Base-by-base conservation (phyloP, 108 stramenopile species). In the Cylindrotheca fusiformis region DNA sequence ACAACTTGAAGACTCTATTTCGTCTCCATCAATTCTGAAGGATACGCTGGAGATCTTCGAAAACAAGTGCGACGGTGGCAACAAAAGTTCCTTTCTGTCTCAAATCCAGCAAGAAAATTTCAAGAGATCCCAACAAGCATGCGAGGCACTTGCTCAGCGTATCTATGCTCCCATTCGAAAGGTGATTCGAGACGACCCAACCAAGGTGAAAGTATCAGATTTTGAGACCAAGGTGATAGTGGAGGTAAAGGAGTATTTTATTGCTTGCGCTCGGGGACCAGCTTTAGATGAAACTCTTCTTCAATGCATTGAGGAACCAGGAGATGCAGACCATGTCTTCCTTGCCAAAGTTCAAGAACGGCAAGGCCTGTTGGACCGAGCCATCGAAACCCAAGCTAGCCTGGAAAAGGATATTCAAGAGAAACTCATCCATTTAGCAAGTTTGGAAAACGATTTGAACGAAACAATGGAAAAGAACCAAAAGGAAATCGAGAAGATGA, bases 241-340 rank as follows among this genome's bases (percentile, higher is more conserved):
- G 17, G 31, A 19, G 31, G 33, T 32, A 23, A 32, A 58, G 6
- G 19, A 29, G 14, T 41, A 10, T 18, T 58, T 58, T 28, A n/a
- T 29, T 41, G 31, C n/a, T 22, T 22, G 31, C 18, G 57, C 31
- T 1, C n/a, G 57, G 21, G 57, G 57, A 32, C 57, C 57, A 20
- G 57, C 57, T 23, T n/a, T 58, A 1, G 31, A 58, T 18, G 31
- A 41, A 21, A 58, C 30, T 6, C 23, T 58, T 23, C 6, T 28
- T 8, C 23, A 3, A 4, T 58, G 19, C 23, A 8, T 58, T 4
- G 8, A 58, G 31, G 57, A 58, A 32, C 57, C 23, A 2, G 30
- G 36, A 2, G 57, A 58, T 21, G 57, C 57, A 1, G 57, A 58
- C 30, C 20, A 12, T 18, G 36, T 41, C 5, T 58, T 58, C 57